Evolutionary conservation across 345 rosid species (phyloP).

Genomic region (Euphorbia lathyris): DNA sequence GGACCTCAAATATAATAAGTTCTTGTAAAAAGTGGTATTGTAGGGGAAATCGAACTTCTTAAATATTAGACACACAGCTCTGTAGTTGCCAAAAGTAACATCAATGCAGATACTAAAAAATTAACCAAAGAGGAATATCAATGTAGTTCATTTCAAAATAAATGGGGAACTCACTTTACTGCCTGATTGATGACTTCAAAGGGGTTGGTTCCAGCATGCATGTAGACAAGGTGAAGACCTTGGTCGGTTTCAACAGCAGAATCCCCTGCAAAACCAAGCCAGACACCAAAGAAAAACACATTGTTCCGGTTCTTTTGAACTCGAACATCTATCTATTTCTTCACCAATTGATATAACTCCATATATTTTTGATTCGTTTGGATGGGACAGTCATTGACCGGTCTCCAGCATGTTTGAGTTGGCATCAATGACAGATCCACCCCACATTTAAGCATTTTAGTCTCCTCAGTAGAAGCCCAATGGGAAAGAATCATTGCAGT

Average conservation of each 20-base stretch:
- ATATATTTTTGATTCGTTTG: conserved; percentile 24
- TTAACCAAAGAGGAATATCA: neutral
- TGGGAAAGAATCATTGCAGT: conserved; percentile 19
- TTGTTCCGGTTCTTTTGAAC: conserved; percentile 36
- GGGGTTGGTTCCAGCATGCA: conserved; percentile 95
- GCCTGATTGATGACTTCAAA: conserved; percentile 93
- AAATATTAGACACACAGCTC: neutral
- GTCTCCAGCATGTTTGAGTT: conserved; percentile 30
- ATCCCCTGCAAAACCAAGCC: conserved; percentile 76
- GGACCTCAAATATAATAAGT: neutral
- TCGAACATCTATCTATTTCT: conserved; percentile 32
- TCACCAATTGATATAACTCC: conserved; percentile 32
- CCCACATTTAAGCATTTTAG: conserved; percentile 15
- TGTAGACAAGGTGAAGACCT: conserved; percentile 80
- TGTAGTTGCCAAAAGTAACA: neutral
- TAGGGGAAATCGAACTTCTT: neutral
- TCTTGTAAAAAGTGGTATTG: neutral
- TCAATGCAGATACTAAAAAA: neutral
- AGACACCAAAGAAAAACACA: conserved; percentile 30
- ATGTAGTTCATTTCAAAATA: neutral
- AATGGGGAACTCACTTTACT: conserved; percentile 58
- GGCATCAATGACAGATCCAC: conserved; percentile 31
- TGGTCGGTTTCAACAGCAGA: conserved; percentile 77
- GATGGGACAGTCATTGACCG: conserved; percentile 26
- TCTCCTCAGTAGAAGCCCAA: conserved; percentile 14